phyloP scores from a whole-genome alignment of 2,329 filamentous ascomycete genomes.

The Aspergillus ochraceus region DNA sequence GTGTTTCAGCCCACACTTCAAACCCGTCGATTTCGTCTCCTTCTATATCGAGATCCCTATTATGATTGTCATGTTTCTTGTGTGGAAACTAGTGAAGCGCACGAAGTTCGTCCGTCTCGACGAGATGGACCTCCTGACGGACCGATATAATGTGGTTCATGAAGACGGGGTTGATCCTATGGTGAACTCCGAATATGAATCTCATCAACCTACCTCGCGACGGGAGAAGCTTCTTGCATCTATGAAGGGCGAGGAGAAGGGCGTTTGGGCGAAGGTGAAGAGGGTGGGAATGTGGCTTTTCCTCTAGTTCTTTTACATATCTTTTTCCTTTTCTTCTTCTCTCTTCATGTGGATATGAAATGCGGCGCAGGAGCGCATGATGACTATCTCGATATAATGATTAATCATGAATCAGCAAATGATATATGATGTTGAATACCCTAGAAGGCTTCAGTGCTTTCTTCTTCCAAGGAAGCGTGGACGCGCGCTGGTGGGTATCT shows the following conservation, averaged over 20 bases:
- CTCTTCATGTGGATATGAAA: too few species aligned
- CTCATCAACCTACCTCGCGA: conserved; percentile 1
- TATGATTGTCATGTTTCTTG: conserved; percentile 57
- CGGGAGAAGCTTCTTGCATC: background rate
- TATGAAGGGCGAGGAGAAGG: conserved; percentile 9
- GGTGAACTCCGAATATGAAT: conserved; percentile 22
- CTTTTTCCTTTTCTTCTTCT: too few species aligned
- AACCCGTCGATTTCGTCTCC: conserved; percentile 61
- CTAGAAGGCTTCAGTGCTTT: too few species aligned
- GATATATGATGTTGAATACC: too few species aligned
- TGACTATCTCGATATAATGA: too few species aligned
- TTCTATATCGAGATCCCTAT: conserved; percentile 64
- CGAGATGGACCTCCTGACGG: conserved; percentile 55
- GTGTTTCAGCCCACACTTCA: conserved; percentile 61
- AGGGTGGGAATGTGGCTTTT: conserved; percentile 42
- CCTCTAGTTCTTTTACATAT: conserved; percentile 11
- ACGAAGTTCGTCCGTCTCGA: conserved; percentile 47
- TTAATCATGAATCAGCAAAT: too few species aligned
- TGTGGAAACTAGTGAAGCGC: conserved; percentile 56
- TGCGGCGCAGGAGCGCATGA: too few species aligned
- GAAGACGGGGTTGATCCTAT: conserved; percentile 19
- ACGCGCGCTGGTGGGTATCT: too few species aligned
- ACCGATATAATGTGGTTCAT: conserved; percentile 36
- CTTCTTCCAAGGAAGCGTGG: too few species aligned
- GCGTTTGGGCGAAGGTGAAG: conserved; percentile 24